Evolutionary conservation across 2,329 filamentous ascomycete genomes (phyloP), one percentile per base, ranked within the genome.

Genomic region (Dactylella cylindrospora): DNA sequence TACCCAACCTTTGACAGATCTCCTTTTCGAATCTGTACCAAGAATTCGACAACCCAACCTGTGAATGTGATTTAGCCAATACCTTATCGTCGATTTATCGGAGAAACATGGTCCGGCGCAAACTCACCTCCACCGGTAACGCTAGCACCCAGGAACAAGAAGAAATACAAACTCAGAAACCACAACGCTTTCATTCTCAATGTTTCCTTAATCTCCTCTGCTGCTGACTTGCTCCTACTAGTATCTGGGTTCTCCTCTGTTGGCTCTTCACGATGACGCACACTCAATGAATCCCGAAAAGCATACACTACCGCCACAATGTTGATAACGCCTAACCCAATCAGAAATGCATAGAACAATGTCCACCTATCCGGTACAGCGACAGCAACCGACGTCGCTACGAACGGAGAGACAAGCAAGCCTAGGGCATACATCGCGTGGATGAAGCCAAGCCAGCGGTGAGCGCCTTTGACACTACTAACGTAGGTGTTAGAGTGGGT

Each of bases 21-120:
- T 0, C 81, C 82, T 2, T 78, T 72, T 0, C 82, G 78, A n/a
- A 81, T 79, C 2, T 76, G 75, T 5, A 84, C 78, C 2, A 85
- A 75, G 51, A 82, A 85, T 65, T 84, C 80, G 1, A 85, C 82
- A 0, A 84, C 78, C 83, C 82, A 85, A 1, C 83, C 81, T 59
- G 20, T 5, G 15, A 9, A 6, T 2, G 5, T 50, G 7, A 61
- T 39, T 41, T 31, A n/a, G 28, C 8, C 8, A n/a, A 17, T 39
- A 39, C 73, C 70, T 6, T 28, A 19, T 13, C 33, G 25, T 19
- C 29, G 5, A 15, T 5, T 32, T 49, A 36, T 12, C 32, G 20
- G 31, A 13, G 6, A 3, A 7, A 26, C 13, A 13, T 6, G 28
- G 28, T 9, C 35, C 35, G 19, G 5, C 9, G 1, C 15, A 13